Base-by-base conservation (phyloP, 306 rosid species). In the Inga laurina region DNA sequence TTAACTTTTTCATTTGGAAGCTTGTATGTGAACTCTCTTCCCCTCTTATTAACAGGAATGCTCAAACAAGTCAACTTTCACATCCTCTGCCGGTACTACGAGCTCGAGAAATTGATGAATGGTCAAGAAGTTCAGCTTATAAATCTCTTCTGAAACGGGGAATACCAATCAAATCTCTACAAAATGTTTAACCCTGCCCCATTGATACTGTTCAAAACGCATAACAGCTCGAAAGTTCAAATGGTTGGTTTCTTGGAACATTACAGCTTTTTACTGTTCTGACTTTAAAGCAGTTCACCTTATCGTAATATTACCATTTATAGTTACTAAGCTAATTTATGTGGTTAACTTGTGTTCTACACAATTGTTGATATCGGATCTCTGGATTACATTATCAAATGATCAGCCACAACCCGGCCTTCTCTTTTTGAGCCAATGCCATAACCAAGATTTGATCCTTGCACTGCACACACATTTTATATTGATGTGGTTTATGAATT, bases 21-120 rank as follows among this genome's bases (percentile, higher is more conserved):
- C 82, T 73, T 30, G 81, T 65, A 44, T 32, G 71, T 65, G 71
- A 14, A 12, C 19, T 18, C 21, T 30, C 2, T 49, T 12, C 13
- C 24, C n/a, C 12, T 46, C 22, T 46, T 5, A 2, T 27, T 72
- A 8, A 46, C 87, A 96, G 99, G 89, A 96, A 96, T 79, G 99
- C 97, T 62, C 97, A 94, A 87, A 94, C 99, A 51, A 92, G 95
- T 77, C 97, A 96, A 83, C 94, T 96, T 68, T 94, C 99, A 62
- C 99, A 94, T 79, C 99, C 98, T 71, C 85, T 94, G 70, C 99
- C 97, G 5, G 99, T 94, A 71, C 90, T 96, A 54, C 97, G 97
- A 49, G 99, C 99, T 74, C 97, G 97, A 34, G 98, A 96, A 86
- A 94, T 96, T 77, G 98, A 96, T 83, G 94, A 91, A 82, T 96